A percentile compares a stretch with the other conserved stretches of the same genome.
phyloP scores from a whole-genome alignment of 2,329 filamentous ascomycete species.

The Colletotrichum sp. region DNA sequence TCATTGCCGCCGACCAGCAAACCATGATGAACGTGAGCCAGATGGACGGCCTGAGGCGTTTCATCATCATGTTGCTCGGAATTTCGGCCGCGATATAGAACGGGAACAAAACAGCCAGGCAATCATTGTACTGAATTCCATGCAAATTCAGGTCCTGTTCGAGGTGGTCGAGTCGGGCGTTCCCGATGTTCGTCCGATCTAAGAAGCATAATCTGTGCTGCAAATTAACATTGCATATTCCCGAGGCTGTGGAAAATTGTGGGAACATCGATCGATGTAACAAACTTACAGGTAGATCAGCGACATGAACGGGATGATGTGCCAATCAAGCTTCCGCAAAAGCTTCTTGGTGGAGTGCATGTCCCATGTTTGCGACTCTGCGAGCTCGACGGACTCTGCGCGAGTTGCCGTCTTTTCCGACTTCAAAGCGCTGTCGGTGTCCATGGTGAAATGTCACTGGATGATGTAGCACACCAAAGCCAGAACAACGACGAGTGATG shows the following conservation, averaged over 20 bases:
- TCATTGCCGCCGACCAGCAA: conserved; percentile 26
- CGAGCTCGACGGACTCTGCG: conserved; percentile 6
- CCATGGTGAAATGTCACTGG: not conserved
- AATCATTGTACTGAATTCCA: conserved; percentile 22
- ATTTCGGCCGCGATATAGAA: conserved; percentile 28
- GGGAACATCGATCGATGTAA: not conserved
- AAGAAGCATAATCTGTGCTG: conserved; percentile 33
- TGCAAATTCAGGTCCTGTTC: conserved; percentile 16
- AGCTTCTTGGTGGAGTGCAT: conserved; percentile 41
- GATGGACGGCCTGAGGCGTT: conserved; percentile 23
- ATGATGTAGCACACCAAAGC: not conserved
- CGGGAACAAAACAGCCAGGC: conserved; percentile 26
- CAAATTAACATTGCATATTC: conserved; percentile 37
- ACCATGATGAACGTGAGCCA: conserved; percentile 26
- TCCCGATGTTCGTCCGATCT: conserved; percentile 21
- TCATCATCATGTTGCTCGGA: conserved; percentile 27
- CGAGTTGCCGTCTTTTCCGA: conserved; percentile 4
- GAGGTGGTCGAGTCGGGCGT: conserved; percentile 21
- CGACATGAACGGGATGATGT: conserved; percentile 59
- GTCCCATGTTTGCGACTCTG: conserved; percentile 25
- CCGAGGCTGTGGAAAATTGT: not conserved
- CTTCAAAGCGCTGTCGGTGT: not conserved
- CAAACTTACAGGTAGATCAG: conserved; percentile 52
- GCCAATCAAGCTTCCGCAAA: conserved; percentile 52
- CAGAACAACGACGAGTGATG: not conserved